Conservation (phyloP, 2,329 filamentous ascomycete genomes). For the Metarhizium robertsii region DNA sequence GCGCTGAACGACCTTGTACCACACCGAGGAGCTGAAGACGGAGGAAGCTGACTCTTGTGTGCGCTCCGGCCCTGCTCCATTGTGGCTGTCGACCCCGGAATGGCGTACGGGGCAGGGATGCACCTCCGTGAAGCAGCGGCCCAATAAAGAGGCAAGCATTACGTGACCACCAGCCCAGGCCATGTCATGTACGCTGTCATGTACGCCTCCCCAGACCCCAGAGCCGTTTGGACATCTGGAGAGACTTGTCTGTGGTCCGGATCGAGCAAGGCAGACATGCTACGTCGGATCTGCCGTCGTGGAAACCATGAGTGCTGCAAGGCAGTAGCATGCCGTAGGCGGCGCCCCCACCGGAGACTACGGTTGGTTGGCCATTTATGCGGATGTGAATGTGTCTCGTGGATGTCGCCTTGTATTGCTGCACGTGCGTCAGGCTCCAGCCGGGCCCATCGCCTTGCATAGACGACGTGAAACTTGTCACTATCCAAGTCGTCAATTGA, state of each 20-base stretch:
- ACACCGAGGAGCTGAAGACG: too few relatives aligned
- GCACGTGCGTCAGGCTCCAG: not conserved
- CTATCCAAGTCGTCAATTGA: not conserved
- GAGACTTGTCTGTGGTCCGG: not conserved
- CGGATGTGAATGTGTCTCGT: not conserved
- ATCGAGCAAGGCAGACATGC: not conserved
- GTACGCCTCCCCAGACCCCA: not conserved
- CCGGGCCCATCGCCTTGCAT: not conserved
- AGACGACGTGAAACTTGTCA: not conserved
- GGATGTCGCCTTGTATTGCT: not conserved
- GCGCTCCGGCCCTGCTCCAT: conserved; percentile 1
- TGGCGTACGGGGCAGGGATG: not conserved
- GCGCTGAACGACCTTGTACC: too few relatives aligned
- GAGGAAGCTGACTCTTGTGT: not conserved
- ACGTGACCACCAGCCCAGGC: conserved; percentile 1
- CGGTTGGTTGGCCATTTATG: not conserved
- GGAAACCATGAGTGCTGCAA: not conserved
- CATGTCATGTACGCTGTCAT: not conserved
- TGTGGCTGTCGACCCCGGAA: conserved; percentile 4
- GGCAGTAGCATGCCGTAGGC: not conserved
- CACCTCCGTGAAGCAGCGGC: conserved; percentile 1
- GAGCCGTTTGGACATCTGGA: conserved; percentile 1
- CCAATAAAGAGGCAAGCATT: conserved; percentile 9
- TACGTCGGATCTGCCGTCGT: too few relatives aligned
- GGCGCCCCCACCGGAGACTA: not conserved